Percentiles rank a stretch among this genome's conserved stretches.
These are phyloP conservation scores for Cladorrhinum sp. DNA, from an alignment of 2,329 filamentous ascomycete species.

Conservation along the genomic window DNA sequence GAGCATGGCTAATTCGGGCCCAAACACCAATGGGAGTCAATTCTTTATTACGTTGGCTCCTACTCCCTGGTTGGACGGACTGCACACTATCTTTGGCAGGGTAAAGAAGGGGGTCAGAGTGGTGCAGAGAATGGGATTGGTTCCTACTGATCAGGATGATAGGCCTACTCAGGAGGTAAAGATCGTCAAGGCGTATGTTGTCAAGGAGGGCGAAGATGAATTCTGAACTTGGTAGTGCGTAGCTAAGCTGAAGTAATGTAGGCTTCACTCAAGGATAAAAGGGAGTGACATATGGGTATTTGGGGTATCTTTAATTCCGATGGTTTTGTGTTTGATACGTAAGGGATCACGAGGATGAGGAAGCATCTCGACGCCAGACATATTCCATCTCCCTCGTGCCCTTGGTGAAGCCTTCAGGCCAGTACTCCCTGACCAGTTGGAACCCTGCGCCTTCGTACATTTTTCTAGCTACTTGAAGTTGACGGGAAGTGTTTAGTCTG, in stretches of 20 bases:
- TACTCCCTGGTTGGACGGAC: slow-evolving; percentile 93
- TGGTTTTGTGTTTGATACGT: not conserved
- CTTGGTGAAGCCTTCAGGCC: slow-evolving; percentile 19
- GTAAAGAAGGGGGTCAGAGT: slow-evolving; percentile 80
- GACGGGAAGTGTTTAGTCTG: slow-evolving; percentile 26
- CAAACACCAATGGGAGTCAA: slow-evolving; percentile 90
- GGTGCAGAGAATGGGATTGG: slow-evolving; percentile 84
- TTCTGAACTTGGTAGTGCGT: not conserved
- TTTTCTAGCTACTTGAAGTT: slow-evolving; percentile 24
- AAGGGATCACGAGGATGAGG: not conserved
- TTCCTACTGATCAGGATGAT: slow-evolving; percentile 80
- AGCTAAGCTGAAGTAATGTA: no score
- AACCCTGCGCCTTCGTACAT: slow-evolving; percentile 31
- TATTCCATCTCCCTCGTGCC: slow-evolving; percentile 19
- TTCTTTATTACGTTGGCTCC: slow-evolving; percentile 96
- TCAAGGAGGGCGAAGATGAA: not conserved
- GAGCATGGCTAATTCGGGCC: slow-evolving; percentile 93
- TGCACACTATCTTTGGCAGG: slow-evolving; percentile 93
- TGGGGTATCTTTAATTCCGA: not conserved
- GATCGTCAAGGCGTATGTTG: slow-evolving; percentile 46
- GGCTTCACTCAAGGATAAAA: no score
- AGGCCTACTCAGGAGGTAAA: slow-evolving; percentile 77
- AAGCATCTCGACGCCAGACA: slow-evolving; percentile 14
- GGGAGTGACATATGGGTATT: not conserved
- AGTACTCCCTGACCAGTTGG: slow-evolving; percentile 18